A percentile compares a stretch with the other conserved stretches of the same genome.
Conservation (phyloP, 208 protist species). For the Trypanosoma mega region DNA sequence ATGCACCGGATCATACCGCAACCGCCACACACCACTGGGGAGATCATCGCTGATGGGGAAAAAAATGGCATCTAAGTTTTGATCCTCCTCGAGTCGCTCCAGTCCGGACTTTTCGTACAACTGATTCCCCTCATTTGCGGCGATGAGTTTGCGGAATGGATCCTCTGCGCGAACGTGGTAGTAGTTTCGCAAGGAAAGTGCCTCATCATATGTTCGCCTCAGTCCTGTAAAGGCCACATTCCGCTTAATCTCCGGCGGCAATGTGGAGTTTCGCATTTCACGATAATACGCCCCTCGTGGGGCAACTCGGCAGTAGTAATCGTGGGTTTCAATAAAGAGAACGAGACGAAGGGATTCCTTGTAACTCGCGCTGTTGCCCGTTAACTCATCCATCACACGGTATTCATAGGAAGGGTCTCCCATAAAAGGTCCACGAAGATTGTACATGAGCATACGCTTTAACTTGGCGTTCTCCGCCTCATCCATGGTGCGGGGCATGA, state of each 20-base stretch:
- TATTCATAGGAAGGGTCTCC: constrained; percentile 89
- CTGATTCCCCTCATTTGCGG: constrained; percentile 28
- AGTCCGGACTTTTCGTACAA: constrained; percentile 48
- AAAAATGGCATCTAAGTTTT: constrained; percentile 64
- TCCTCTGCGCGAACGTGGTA: constrained; percentile 77
- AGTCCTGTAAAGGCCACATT: constrained; percentile 67
- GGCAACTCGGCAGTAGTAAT: constrained; percentile 79
- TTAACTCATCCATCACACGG: constrained; percentile 43
- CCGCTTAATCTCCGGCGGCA: constrained; percentile 38
- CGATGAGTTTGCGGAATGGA: constrained; percentile 68
- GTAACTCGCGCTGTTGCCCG: constrained; percentile 30
- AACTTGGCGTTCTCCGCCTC: constrained; percentile 43
- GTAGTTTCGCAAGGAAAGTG: constrained; percentile 70
- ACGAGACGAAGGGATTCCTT: constrained; percentile 83
- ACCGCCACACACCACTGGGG: constrained; percentile 64
- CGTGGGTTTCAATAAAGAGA: constrained; percentile 79
- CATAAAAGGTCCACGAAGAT: constrained; percentile 75
- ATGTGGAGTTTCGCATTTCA: constrained; percentile 35
- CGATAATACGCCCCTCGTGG: constrained; percentile 79
- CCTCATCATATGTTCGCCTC: constrained; percentile 32
- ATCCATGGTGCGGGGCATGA: constrained; percentile 37
- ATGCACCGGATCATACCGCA: constrained; percentile 67
- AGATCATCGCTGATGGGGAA: constrained; percentile 74
- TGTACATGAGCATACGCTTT: constrained; percentile 64
- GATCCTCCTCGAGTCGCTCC: constrained; percentile 60